Conservation (phyloP, 805 yeast species). For the Suhomyces tanzawaensis region DNA sequence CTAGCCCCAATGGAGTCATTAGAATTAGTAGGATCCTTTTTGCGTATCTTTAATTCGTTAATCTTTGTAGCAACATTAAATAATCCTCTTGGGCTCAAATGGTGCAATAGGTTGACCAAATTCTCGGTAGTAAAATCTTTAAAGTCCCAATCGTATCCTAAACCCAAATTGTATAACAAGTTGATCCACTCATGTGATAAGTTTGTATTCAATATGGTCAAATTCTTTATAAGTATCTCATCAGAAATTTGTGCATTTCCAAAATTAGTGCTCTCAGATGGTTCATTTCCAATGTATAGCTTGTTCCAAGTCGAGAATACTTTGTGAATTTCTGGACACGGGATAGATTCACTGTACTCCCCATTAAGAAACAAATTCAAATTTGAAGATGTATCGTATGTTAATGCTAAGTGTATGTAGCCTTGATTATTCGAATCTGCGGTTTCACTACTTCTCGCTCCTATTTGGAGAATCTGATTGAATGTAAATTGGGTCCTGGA, state of each 20-base stretch:
- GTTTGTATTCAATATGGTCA: conserved; percentile 36
- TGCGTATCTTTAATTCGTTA: conserved; percentile 23
- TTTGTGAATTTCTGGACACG: conserved; percentile 33
- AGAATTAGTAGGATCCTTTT: not conserved
- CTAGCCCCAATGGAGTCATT: not conserved
- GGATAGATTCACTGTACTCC: conserved; percentile 43
- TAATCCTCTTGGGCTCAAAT: conserved; percentile 37
- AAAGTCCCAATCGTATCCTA: conserved; percentile 49
- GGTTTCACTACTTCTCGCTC: conserved; percentile 2
- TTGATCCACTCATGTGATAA: conserved; percentile 52
- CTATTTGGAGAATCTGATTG: conserved; percentile 26
- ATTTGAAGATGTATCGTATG: conserved; percentile 36
- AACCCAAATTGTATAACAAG: conserved; percentile 42
- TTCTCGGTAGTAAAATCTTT: conserved; percentile 34
- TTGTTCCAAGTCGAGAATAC: conserved; percentile 33
- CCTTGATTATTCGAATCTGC: conserved; percentile 16
- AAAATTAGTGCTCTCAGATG: not conserved
- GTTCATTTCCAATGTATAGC: conserved; percentile 31
- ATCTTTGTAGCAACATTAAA: conserved; percentile 34
- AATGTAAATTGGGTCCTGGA: conserved; percentile 32
- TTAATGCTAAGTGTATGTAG: conserved; percentile 32
- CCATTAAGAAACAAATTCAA: conserved; percentile 51
- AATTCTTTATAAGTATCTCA: conserved; percentile 34
- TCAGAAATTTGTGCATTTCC: conserved; percentile 16
- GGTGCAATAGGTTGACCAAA: conserved; percentile 39